Evolutionary conservation across 2,329 filamentous ascomycete genomes (phyloP).

Genomic region (Fusarium illudens): DNA sequence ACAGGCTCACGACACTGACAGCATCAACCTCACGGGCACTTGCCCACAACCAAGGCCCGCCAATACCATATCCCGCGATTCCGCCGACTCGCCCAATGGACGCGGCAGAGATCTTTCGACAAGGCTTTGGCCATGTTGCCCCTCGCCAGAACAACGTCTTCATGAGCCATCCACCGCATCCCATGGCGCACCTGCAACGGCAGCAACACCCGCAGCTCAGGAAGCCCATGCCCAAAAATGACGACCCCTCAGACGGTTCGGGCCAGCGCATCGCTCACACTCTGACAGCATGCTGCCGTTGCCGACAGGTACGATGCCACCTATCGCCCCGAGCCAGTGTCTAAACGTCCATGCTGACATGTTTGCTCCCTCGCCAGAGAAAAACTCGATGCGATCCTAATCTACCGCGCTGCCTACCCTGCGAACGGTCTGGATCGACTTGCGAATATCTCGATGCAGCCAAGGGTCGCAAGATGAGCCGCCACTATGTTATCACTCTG

Average conservation of each 20-base stretch:
- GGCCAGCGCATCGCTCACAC: conserved; percentile 77
- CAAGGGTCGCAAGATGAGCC: conserved; percentile 84
- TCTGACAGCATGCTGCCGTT: conserved; percentile 81
- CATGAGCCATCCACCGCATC: conserved; percentile 40
- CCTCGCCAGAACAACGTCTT: conserved; percentile 49
- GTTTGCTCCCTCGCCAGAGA: conserved; percentile 62
- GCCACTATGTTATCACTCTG: conserved; percentile 90
- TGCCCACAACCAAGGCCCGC: conserved; percentile 9
- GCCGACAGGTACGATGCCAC: conserved; percentile 70
- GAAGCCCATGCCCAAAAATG: conserved; percentile 43
- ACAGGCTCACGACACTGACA: conserved; percentile 28
- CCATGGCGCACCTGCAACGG: conserved; percentile 33
- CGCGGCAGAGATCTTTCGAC: conserved; percentile 66
- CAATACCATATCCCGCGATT: conserved; percentile 8
- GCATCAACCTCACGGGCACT: conserved; percentile 16
- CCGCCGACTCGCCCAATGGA: conserved; percentile 58
- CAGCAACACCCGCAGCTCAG: conserved; percentile 44
- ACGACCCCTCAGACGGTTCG: conserved; percentile 58
- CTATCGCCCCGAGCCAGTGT: conserved; percentile 4
- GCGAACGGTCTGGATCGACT: conserved; percentile 86
- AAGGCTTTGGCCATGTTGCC: conserved; percentile 60
- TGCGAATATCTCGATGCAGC: conserved; percentile 97
- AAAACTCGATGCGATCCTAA: conserved; percentile 97
- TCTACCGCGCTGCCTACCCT: conserved; percentile 89
- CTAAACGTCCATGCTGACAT: conserved; percentile 21